A percentile compares a stretch with the other conserved stretches of the same genome.
Evolutionary conservation across 768 basidiomycete species (phyloP).

Genomic region (Tylopilus plumbeoviolaceoides): DNA sequence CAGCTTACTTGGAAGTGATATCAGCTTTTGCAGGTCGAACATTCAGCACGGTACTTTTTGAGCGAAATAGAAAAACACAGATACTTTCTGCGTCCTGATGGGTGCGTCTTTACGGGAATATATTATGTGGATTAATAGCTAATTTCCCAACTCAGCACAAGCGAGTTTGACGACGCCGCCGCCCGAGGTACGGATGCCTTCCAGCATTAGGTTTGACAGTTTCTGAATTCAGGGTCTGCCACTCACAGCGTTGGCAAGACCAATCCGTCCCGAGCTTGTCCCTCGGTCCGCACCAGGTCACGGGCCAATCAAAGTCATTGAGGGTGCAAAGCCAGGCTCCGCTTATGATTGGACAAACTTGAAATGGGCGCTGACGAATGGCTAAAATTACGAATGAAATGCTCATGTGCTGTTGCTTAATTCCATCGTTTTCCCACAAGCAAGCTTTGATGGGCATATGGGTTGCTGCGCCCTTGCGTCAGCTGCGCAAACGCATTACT

Average conservation of each 20-base stretch:
- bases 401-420: background rate
- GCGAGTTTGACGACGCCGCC: constrained; percentile 22
- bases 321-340: constrained; percentile 4
- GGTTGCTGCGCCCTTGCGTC: background rate
- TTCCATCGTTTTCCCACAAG: constrained; percentile 2
- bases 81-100: constrained; percentile 21
- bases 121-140: background rate
- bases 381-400: constrained; percentile 12
- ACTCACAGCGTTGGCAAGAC: constrained; percentile 14
- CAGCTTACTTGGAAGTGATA: background rate
- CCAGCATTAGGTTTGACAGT: background rate
- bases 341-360: constrained; percentile 20
- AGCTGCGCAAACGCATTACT: constrained; percentile 18
- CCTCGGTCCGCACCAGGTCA: constrained; percentile 6
- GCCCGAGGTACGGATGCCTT: constrained; percentile 17
- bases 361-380: constrained; percentile 5
- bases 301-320: constrained; percentile 5
- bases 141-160: constrained; percentile 10
- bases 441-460: constrained; percentile 5
- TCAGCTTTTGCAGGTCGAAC: constrained; percentile 19
- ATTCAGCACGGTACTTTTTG: constrained; percentile 16
- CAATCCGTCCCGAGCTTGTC: constrained; percentile 19
- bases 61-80: constrained; percentile 22
- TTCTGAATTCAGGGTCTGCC: constrained; percentile 8
- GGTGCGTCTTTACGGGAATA: constrained; percentile 15